Evolutionary conservation across 1,284 basidiomycete genomes (phyloP).

Genomic region (Mycosarcoma mackinlayi): DNA sequence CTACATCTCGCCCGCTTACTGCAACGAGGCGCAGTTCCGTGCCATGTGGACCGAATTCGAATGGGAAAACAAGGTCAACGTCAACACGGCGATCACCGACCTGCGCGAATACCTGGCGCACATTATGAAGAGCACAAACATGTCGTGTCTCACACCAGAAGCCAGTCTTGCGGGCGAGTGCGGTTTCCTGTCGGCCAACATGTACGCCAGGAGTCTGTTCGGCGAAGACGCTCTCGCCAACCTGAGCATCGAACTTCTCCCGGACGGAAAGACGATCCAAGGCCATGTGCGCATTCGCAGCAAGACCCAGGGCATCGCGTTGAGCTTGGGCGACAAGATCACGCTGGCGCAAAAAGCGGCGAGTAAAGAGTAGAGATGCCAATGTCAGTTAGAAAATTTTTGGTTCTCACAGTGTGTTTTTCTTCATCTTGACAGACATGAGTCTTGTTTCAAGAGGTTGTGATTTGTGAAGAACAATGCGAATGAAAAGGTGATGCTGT

Average conservation of each 20-base stretch:
- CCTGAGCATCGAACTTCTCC: slow-evolving; percentile 89
- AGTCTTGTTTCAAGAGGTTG: not conserved
- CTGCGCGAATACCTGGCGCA: slow-evolving; percentile 86
- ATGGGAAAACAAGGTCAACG: slow-evolving; percentile 97
- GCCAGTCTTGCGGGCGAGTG: slow-evolving; percentile 90
- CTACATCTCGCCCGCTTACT: slow-evolving; percentile 97
- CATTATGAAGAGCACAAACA: slow-evolving; percentile 86
- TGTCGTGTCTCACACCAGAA: slow-evolving; percentile 94
- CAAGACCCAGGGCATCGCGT: slow-evolving; percentile 76
- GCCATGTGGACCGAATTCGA: slow-evolving; percentile 97
- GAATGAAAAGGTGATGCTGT: not conserved
- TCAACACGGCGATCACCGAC: slow-evolving; percentile 82
- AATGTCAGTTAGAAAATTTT: not conserved
- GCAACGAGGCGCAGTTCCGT: slow-evolving; percentile 89
- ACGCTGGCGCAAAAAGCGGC: slow-evolving; percentile 54
- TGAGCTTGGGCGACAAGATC: slow-evolving; percentile 90
- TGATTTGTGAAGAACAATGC: no score
- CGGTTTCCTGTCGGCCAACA: slow-evolving; percentile 91
- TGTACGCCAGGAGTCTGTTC: slow-evolving; percentile 90
- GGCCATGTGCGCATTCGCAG: slow-evolving; percentile 65
- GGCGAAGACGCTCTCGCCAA: slow-evolving; percentile 98
- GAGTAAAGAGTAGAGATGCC: slow-evolving; percentile 20
- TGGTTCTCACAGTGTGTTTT: not conserved
- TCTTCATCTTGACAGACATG: not conserved
- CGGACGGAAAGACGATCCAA: slow-evolving; percentile 71